phyloP scores from a whole-genome alignment of 192 early-diverging fungal species.

The Backusella macrospora region DNA sequence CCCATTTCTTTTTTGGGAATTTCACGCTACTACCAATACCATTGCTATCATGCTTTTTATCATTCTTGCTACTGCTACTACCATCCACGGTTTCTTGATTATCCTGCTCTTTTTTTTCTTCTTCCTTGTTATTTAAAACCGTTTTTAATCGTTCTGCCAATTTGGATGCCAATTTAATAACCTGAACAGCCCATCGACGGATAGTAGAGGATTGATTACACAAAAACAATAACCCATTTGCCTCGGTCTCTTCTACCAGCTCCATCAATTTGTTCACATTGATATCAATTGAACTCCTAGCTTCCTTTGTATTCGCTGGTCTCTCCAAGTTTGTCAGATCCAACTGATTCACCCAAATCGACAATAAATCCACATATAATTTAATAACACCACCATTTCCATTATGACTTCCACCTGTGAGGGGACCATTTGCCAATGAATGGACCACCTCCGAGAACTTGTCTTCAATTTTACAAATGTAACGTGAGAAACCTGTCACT shows the following conservation, averaged over 20 bases:
- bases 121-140: slow-evolving; percentile 20
- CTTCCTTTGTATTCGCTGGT: slow-evolving; percentile 17
- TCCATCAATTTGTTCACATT: slow-evolving; percentile 37
- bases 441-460: slow-evolving; percentile 45
- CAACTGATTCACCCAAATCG: slow-evolving; percentile 55
- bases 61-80: no score
- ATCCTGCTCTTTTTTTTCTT: neutral
- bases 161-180: slow-evolving; percentile 56
- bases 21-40: neutral
- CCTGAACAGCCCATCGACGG: slow-evolving; percentile 61
- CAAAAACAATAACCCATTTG: slow-evolving; percentile 72
- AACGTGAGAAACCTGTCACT: slow-evolving; percentile 53
- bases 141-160: slow-evolving; percentile 49
- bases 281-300: slow-evolving; percentile 23
- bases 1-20: slow-evolving; percentile 21
- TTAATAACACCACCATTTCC: slow-evolving; percentile 60
- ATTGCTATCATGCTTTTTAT: no score
- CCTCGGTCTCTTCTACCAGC: slow-evolving; percentile 74
- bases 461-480: slow-evolving; percentile 59
- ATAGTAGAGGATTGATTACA: slow-evolving; percentile 58
- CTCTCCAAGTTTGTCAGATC: slow-evolving; percentile 33
- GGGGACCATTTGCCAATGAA: slow-evolving; percentile 35
- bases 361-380: slow-evolving; percentile 66
- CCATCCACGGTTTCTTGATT: no score
- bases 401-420: slow-evolving; percentile 21